Base-by-base conservation (phyloP, 2,329 filamentous ascomycete species). In the Aspergillus udagawae region DNA sequence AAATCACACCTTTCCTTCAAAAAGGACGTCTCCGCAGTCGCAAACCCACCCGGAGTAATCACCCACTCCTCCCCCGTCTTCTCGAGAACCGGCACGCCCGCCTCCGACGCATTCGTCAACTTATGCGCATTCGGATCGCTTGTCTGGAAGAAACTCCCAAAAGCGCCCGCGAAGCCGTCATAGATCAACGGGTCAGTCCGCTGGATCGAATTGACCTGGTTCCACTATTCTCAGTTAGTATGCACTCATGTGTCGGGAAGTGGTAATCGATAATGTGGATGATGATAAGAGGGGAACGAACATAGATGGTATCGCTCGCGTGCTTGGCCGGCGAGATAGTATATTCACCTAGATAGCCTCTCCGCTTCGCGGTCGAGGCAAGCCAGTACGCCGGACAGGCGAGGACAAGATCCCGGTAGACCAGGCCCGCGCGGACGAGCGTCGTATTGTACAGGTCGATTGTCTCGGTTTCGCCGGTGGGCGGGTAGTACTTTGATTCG, bases 361-460 rank as follows among this genome's bases (percentile, higher is more conserved):
- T 74, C 17, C 67, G 67, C 1, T 69, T 66, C 1, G 82, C 79
- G 2, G 76, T 74, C 2, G 70, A 69, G 0, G 80, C 75, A 59
- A 82, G 75, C 85, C 84, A 87, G 59, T 81, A 82, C 2, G 79
- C 79, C 0, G 85, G 85, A 67, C 84, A 87, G 0, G 84, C 79
- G 7, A 87, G 77, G 0, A 85, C 80, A 0, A 81, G 71, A 64
- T 87, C 84, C 12, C 85, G 71, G 60, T 82, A 87, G 1, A 87
- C 69, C 20, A 87, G 65, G 0, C 83, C 83, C 0, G 84, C 84
- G 23, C 83, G 74, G 1, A 76, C 72, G 52, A 79, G 82, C 0
- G 80, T 79, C 0, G 77, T 78, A 54, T 82, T 81, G 61, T 83
- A 86, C 1, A 21, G 56, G 3, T 64, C 51, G 0, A 83, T 70